Evolutionary conservation across 176 grass and related monocot species (phyloP), one percentile per base, ranked within the genome.

Genomic region (Hyparrhenia diplandra): DNA sequence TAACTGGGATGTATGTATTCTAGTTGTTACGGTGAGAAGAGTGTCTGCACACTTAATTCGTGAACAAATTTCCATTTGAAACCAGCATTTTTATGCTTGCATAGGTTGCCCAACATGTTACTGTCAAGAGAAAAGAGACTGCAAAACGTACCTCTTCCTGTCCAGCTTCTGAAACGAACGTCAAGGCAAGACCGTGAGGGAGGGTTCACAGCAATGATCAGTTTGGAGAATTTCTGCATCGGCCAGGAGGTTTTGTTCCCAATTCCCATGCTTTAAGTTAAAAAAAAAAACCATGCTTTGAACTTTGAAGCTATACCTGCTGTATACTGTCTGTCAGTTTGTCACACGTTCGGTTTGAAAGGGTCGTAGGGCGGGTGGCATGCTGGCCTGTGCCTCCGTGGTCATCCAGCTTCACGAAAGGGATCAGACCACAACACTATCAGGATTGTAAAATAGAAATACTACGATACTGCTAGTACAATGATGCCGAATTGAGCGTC

Each of bases 141-240:
- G 64, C 80, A 54, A 92, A 87, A 74, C 81, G 75, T 59, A 76
- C 41, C 21, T 75, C 36, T 11, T 20, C n/a, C n/a, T 43, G 6
- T 45, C 23, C 20, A 24, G 81, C 32, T 27, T 65, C 49, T 17
- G 88, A 83, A 76, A 83, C 85, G 82, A 80, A 83, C 36, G 58
- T 86, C 49, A 73, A 82, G 58, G 88, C 76, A 41, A 78, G 20
- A 73, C 8, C 12, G 9, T 1, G 27, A 58, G 42, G 11, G 14
- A 54, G 20, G 31, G 3, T 10, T 70, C 10, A 59, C 10, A 31
- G 49, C 27, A 39, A 27, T 59, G 17, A 6, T 42, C 46, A 40
- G 36, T 16, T 32, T 46, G 4, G 25, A 78, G 39, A 78, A 31
- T 64, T 64, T 37, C 23, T 13, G 4, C 35, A 32, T 84, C 16